Conservation (phyloP, 345 rosid species). For the Heritiera fomes region DNA sequence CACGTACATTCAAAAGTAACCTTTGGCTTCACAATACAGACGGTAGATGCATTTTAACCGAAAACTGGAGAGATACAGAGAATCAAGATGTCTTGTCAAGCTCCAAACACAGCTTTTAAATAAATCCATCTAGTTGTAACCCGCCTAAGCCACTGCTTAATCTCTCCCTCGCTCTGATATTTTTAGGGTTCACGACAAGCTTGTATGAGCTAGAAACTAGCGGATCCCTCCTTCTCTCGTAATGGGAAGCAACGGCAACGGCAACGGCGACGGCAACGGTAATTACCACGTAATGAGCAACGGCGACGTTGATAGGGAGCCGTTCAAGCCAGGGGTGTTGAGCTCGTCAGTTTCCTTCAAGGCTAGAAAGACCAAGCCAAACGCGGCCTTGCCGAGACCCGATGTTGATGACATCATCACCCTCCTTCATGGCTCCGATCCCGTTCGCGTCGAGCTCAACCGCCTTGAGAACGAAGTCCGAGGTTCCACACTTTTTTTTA, state of each 20-base stretch:
- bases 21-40: not conserved
- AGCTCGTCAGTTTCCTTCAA: conserved; percentile 44
- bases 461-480: conserved; percentile 21
- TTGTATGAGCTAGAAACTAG: conserved; percentile 25
- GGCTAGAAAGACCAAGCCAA: conserved; percentile 40
- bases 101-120: not conserved
- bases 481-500: not conserved
- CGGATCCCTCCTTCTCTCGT: conserved; percentile 31
- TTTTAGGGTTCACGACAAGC: conserved; percentile 6
- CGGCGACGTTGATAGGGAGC: conserved; percentile 33
- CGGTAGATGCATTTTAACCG: not conserved
- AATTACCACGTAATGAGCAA: conserved; percentile 23
- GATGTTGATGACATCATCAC: conserved; percentile 17
- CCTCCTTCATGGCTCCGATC: conserved; percentile 23
- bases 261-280: not conserved
- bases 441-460: conserved; percentile 20
- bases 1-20: no score
- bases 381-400: not conserved
- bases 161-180: conserved; percentile 8
- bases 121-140: conserved; percentile 3
- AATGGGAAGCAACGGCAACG: conserved; percentile 33
- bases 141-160: conserved; percentile 37
- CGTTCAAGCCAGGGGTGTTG: conserved; percentile 25
- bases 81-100: not conserved
- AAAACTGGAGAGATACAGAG: not conserved